phyloP scores from a whole-genome alignment of 768 basidiomycete species.

The Tylopilus vinaceipallidus region DNA sequence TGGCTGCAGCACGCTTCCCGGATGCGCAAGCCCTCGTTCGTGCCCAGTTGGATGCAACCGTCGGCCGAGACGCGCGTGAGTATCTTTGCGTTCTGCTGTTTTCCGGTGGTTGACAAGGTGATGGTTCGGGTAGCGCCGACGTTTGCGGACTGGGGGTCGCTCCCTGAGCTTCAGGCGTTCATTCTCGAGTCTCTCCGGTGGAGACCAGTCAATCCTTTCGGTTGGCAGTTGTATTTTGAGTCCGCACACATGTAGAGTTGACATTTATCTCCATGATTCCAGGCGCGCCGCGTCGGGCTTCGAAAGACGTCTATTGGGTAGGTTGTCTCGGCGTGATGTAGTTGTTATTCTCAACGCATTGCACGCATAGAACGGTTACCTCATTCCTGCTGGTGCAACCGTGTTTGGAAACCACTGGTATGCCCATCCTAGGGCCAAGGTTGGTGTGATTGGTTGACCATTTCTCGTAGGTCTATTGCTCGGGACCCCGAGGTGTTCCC shows the following conservation, averaged over 20 bases:
- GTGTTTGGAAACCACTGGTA: slow-evolving; percentile 23
- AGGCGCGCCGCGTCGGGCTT: slow-evolving; percentile 46
- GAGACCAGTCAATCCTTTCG: slow-evolving; percentile 30
- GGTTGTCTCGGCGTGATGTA: slow-evolving; percentile 52
- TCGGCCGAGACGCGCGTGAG: slow-evolving; percentile 39
- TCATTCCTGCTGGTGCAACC: slow-evolving; percentile 25
- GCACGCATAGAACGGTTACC: slow-evolving; percentile 18
- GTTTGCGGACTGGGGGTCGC: slow-evolving; percentile 32
- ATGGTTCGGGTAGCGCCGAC: slow-evolving; percentile 36
- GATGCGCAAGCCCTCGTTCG: slow-evolving; percentile 48
- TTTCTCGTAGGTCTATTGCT: slow-evolving; percentile 54
- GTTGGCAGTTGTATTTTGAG: too few relatives aligned
- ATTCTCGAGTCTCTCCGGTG: slow-evolving; percentile 37
- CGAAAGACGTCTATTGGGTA: slow-evolving; percentile 49
- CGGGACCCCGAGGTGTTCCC: slow-evolving; percentile 56
- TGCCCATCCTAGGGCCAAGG: too few relatives aligned
- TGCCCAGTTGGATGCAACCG: slow-evolving; percentile 50
- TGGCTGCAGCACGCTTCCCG: slow-evolving; percentile 56
- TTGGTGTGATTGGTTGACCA: too few relatives aligned
- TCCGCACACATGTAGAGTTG: too few relatives aligned
- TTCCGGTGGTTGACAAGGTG: too few relatives aligned
- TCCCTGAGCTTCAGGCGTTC: slow-evolving; percentile 39
- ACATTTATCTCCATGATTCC: too few relatives aligned
- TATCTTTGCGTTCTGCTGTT: too few relatives aligned
- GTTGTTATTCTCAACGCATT: too few relatives aligned